Conservation (phyloP, 805 yeast species). For the Ascoidea tarda region DNA sequence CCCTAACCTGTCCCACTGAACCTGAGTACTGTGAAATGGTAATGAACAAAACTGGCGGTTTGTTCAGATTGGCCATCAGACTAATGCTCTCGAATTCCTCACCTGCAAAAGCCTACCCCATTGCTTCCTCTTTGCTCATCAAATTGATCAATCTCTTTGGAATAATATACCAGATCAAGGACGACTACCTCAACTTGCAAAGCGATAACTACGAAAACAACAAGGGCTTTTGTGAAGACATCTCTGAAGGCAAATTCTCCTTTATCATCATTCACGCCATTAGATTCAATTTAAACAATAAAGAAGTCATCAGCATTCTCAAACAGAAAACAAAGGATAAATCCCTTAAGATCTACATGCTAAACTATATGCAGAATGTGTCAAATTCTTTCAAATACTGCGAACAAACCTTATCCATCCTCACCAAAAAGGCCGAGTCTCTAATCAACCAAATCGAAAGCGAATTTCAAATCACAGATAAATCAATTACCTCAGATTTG, state of each 20-base stretch:
- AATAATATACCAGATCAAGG: constrained; percentile 70
- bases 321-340: constrained; percentile 35
- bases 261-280: constrained; percentile 71
- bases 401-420: constrained; percentile 15
- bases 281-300: constrained; percentile 19
- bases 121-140: background rate
- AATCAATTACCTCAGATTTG: background rate
- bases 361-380: constrained; percentile 27
- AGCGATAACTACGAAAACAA: constrained; percentile 34
- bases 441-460: constrained; percentile 12
- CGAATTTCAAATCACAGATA: no score
- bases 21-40: constrained; percentile 68
- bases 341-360: constrained; percentile 34
- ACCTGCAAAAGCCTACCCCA: background rate
- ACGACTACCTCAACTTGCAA: constrained; percentile 64
- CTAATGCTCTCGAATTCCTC: constrained; percentile 30
- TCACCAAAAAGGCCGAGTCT: constrained; percentile 14
- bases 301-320: constrained; percentile 34
- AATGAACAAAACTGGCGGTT: constrained; percentile 79
- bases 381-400: constrained; percentile 29
- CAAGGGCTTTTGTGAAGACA: constrained; percentile 77
- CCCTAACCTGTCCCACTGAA: constrained; percentile 40
- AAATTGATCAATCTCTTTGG: constrained; percentile 63
- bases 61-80: constrained; percentile 61
- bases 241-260: constrained; percentile 81